These are phyloP conservation scores for Physcomitrellopsis africana DNA, from an alignment of 225 moss, liverwort and hornwort genomes.

Conservation along the genomic window DNA sequence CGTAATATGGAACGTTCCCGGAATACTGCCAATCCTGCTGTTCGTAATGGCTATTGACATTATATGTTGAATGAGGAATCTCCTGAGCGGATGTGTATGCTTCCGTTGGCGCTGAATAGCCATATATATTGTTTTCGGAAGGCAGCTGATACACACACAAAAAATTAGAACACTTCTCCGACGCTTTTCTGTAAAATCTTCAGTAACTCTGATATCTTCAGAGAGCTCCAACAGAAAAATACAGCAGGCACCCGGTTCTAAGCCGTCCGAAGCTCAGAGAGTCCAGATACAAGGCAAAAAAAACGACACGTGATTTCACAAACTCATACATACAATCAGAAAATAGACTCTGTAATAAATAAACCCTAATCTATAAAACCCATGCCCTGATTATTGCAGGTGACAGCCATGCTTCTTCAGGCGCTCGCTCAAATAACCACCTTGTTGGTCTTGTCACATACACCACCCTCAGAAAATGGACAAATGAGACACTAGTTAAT, in stretches of 20 bases:
- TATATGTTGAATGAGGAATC: conserved; percentile 22
- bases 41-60: conserved; percentile 36
- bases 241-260: background rate
- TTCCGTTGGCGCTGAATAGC: conserved; percentile 38
- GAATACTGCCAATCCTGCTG: conserved; percentile 51
- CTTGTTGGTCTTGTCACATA: background rate
- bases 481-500: background rate
- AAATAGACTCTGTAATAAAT: background rate
- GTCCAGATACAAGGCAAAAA: background rate
- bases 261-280: background rate
- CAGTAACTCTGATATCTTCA: background rate
- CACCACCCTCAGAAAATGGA: conserved; percentile 10
- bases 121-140: conserved; percentile 38
- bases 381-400: background rate
- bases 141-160: conserved; percentile 18
- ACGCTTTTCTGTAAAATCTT: background rate
- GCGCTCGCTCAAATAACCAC: background rate
- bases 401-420: background rate
- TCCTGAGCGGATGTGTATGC: conserved; percentile 27
- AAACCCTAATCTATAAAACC: background rate
- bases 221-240: background rate
- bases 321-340: background rate
- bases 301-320: background rate
- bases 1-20: conserved; percentile 35
- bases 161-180: conserved; percentile 6